Evolutionary conservation across 2,329 filamentous ascomycete genomes (phyloP).

Genomic region (Fusarium fracticaudum): DNA sequence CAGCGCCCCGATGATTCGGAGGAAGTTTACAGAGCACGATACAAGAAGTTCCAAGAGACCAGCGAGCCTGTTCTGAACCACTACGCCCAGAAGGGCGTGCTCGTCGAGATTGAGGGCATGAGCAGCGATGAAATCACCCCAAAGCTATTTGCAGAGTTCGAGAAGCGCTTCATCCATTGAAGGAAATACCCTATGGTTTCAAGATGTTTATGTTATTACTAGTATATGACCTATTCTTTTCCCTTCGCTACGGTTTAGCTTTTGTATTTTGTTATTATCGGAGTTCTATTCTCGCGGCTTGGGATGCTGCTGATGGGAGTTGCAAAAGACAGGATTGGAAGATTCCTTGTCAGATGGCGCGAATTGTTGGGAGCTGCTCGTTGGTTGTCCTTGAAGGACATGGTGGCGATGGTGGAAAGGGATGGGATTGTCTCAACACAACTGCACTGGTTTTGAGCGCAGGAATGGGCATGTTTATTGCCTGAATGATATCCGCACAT

Average conservation of each 20-base stretch:
- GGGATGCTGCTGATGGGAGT: conserved; percentile 37
- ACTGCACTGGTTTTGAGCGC: conserved; percentile 1
- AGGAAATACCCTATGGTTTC: conserved; percentile 18
- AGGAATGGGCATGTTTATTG: conserved; percentile 1
- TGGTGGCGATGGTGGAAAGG: conserved; percentile 19
- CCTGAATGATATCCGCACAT: conserved; percentile 28
- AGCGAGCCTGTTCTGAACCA: conserved; percentile 87
- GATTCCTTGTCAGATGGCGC: conserved; percentile 15
- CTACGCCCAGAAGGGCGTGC: conserved; percentile 83
- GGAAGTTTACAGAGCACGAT: conserved; percentile 82
- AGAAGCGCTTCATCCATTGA: conserved; percentile 70
- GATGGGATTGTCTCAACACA: background rate
- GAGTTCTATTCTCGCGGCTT: conserved; percentile 37
- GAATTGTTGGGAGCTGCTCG: conserved; percentile 9
- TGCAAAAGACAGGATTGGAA: conserved; percentile 24
- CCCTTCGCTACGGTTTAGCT: conserved; percentile 10
- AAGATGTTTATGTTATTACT: conserved; percentile 13
- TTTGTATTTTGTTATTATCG: conserved; percentile 9
- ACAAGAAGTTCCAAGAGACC: conserved; percentile 87
- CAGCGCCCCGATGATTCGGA: conserved; percentile 88
- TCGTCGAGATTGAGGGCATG: conserved; percentile 88
- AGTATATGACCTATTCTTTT: conserved; percentile 15
- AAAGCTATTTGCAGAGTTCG: conserved; percentile 85
- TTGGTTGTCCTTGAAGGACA: conserved; percentile 11
- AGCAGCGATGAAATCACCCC: conserved; percentile 96